Evolutionary conservation across 345 rosid species (phyloP), one percentile per base, ranked within the genome.

Genomic region (Salix brachista): DNA sequence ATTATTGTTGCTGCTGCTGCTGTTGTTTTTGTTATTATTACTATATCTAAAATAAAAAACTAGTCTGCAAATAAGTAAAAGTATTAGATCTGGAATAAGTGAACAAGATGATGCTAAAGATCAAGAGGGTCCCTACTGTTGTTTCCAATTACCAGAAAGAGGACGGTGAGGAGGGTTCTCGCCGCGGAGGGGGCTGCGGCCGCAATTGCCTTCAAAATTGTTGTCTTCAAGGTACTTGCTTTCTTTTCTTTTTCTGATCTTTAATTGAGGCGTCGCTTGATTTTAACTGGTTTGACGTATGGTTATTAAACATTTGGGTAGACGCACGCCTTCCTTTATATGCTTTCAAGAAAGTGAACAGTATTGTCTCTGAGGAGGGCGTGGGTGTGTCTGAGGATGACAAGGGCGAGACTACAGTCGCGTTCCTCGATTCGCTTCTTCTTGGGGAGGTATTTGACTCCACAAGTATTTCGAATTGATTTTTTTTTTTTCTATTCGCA

Each of bases 91-190:
- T 39, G 26, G 28, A 68, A 25, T 11, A 10, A 68, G 28, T 17
- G 44, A 56, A 62, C 34, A 75, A 74, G 69, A 84, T 88, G 94
- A 89, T 89, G 97, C 87, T 92, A 65, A 89, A 81, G 80, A 93
- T 95, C 81, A 93, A 91, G 84, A 88, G 98, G 81, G 94, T 93
- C 80, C 97, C 97, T 2, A 93, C 99, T 2, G 80, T 93, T 46
- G 91, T 93, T 32, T 93, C 95, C 13, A 95, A 91, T 77, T 89
- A 88, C 80, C 96, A 91, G 85, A 90, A 90, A 71, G 97, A 95
- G 44, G 97, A 91, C 67, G 77, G 80, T 3, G 92, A 84, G 39
- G 94, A 86, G 65, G 89, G 79, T 68, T 83, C 80, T 75, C 84
- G 86, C 77, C 87, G 89, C 3, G 83, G 70, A 41, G 85, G 82